Evolutionary conservation across 2,329 filamentous ascomycete genomes (phyloP).

Genomic region (Exophiala phaeomuriformis): DNA sequence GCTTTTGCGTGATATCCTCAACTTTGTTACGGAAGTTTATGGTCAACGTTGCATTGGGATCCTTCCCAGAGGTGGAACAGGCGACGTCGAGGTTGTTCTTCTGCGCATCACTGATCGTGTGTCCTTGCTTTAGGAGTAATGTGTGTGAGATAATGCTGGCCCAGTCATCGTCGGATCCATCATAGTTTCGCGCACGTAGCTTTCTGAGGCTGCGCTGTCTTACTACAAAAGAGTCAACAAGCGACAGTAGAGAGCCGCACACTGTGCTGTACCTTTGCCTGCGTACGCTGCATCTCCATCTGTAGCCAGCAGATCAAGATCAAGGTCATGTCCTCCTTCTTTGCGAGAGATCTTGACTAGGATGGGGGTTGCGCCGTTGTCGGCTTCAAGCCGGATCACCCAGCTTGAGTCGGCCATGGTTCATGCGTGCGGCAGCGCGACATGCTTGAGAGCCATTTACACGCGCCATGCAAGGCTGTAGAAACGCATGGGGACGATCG

Average conservation of each 20-base stretch:
- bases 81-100: conserved; percentile 17
- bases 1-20: conserved; percentile 48
- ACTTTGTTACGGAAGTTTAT: conserved; percentile 40
- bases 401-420: conserved; percentile 7
- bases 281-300: conserved; percentile 52
- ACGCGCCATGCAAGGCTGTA: conserved; percentile 1
- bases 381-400: conserved; percentile 15
- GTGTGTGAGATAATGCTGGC: conserved; percentile 32
- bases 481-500: neutral
- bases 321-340: conserved; percentile 33
- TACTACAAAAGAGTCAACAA: conserved; percentile 29
- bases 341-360: conserved; percentile 44
- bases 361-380: conserved; percentile 29
- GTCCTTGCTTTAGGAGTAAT: conserved; percentile 25
- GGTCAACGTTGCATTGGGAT: conserved; percentile 31
- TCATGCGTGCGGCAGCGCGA: neutral
- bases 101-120: conserved; percentile 3
- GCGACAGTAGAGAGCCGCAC: neutral
- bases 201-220: conserved; percentile 33
- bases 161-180: conserved; percentile 40
- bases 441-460: neutral
- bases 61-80: conserved; percentile 22
- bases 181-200: conserved; percentile 39
- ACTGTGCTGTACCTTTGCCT: conserved; percentile 36
- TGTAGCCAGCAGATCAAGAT: conserved; percentile 51